Percentiles rank a stretch among this genome's conserved stretches.
Conservation (phyloP, 2,329 filamentous ascomycete species). For the Colletotrichum cereale region DNA sequence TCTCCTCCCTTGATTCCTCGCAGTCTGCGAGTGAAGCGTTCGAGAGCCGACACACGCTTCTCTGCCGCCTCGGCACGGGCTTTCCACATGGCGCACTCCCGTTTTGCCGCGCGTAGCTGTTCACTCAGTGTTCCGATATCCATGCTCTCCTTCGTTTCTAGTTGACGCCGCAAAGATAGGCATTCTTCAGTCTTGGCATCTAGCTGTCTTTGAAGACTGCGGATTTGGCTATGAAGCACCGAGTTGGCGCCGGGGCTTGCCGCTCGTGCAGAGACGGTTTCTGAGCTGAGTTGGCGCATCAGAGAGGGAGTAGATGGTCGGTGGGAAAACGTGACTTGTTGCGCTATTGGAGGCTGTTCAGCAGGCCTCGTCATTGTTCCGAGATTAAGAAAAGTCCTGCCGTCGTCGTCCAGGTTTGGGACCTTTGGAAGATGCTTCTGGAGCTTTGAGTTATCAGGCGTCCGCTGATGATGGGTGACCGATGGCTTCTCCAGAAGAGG, state of each 20-base stretch:
- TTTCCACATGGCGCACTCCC: slow-evolving; percentile 64
- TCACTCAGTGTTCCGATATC: slow-evolving; percentile 62
- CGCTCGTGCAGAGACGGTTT: slow-evolving; percentile 11
- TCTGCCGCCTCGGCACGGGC: slow-evolving; percentile 69
- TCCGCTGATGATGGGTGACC: not conserved
- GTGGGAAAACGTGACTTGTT: slow-evolving; percentile 52
- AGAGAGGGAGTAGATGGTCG: slow-evolving; percentile 49
- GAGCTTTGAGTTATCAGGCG: not conserved
- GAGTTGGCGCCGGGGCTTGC: slow-evolving; percentile 48
- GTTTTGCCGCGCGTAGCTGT: slow-evolving; percentile 58
- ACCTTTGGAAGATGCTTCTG: not conserved
- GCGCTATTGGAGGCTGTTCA: slow-evolving; percentile 54
- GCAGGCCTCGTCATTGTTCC: slow-evolving; percentile 54
- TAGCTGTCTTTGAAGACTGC: slow-evolving; percentile 62
- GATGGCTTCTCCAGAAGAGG: slow-evolving; percentile 34
- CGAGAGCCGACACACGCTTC: slow-evolving; percentile 61
- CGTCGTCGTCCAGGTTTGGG: slow-evolving; percentile 35
- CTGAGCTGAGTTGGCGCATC: not conserved
- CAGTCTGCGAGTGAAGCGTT: slow-evolving; percentile 55
- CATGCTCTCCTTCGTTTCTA: slow-evolving; percentile 58
- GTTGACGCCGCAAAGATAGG: slow-evolving; percentile 57
- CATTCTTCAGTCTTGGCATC: slow-evolving; percentile 60
- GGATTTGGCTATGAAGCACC: slow-evolving; percentile 62
- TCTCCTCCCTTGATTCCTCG: slow-evolving; percentile 47
- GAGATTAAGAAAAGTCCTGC: slow-evolving; percentile 45